A percentile compares a stretch with the other conserved stretches of the same genome.
Conservation (phyloP, 257 asterid species). For the Phtheirospermum japonicum region DNA sequence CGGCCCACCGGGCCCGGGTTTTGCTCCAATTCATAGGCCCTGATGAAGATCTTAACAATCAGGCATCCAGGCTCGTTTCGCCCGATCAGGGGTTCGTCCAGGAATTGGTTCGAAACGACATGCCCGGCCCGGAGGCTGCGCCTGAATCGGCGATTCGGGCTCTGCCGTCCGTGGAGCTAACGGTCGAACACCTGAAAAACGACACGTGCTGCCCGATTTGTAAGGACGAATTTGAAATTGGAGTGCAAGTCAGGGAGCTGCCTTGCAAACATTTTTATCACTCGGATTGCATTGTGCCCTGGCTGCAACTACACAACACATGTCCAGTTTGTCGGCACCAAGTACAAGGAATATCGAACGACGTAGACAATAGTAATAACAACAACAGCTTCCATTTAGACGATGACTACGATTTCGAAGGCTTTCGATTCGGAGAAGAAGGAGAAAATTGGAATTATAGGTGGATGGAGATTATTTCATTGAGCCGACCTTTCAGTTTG, state of each 20-base stretch:
- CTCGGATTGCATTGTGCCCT: slow-evolving; percentile 68
- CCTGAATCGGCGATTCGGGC: slow-evolving; percentile 40
- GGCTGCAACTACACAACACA: slow-evolving; percentile 67
- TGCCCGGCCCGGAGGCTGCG: slow-evolving; percentile 47
- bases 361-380: neutral
- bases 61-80: slow-evolving; percentile 35
- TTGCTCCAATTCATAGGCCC: slow-evolving; percentile 64
- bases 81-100: slow-evolving; percentile 30
- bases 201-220: slow-evolving; percentile 75
- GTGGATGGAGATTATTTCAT: slow-evolving; percentile 49
- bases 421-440: slow-evolving; percentile 28
- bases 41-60: slow-evolving; percentile 19
- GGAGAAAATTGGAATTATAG: slow-evolving; percentile 23
- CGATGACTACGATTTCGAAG: slow-evolving; percentile 22
- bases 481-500: slow-evolving; percentile 58
- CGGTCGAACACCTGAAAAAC: slow-evolving; percentile 33
- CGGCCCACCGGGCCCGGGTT: slow-evolving; percentile 38
- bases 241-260: slow-evolving; percentile 55
- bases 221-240: slow-evolving; percentile 77
- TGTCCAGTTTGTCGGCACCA: slow-evolving; percentile 83
- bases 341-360: slow-evolving; percentile 35
- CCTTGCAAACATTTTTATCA: slow-evolving; percentile 88
- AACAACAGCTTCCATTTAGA: slow-evolving; percentile 12
- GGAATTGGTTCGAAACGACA: slow-evolving; percentile 38
- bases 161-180: slow-evolving; percentile 46